Conservation (phyloP, 1,284 basidiomycete genomes). For the Termitomyces sp. region DNA sequence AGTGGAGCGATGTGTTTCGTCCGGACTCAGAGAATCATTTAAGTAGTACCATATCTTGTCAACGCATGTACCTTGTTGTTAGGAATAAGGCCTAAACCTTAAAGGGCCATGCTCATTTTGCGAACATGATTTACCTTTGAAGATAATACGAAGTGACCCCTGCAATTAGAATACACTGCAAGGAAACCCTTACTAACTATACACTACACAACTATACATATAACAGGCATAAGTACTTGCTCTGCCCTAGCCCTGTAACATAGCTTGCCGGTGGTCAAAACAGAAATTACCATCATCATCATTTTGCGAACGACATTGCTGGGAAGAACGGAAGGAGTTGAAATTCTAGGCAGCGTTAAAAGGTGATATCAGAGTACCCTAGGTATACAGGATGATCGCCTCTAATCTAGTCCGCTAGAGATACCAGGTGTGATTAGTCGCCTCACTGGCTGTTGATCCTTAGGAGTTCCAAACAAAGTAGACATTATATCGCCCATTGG, state of each 20-base stretch:
- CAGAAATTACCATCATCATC: too few species aligned
- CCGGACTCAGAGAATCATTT: conserved; percentile 12
- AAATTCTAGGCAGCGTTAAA: neutral
- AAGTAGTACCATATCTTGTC: neutral
- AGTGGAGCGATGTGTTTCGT: conserved; percentile 10
- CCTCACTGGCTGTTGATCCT: conserved; percentile 11
- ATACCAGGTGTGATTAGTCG: conserved; percentile 11
- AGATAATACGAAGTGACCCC: too few species aligned
- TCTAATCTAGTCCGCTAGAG: conserved; percentile 13
- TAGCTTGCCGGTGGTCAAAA: too few species aligned
- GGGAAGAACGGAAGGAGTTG: too few species aligned
- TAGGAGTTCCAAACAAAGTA: conserved; percentile 16
- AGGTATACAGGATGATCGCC: neutral
- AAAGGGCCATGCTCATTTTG: neutral
- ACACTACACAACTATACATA: too few species aligned
- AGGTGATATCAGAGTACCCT: neutral
- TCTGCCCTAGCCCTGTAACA: too few species aligned
- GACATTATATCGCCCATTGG: conserved; percentile 21
- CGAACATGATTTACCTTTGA: too few species aligned
- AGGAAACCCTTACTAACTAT: too few species aligned
- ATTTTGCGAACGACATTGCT: neutral
- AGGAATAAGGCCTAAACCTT: neutral
- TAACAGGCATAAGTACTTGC: too few species aligned
- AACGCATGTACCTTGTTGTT: neutral
- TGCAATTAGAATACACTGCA: too few species aligned